Evolutionary conservation across 768 basidiomycete species (phyloP), one percentile per base, ranked within the genome.

Genomic region (Russula sp.): DNA sequence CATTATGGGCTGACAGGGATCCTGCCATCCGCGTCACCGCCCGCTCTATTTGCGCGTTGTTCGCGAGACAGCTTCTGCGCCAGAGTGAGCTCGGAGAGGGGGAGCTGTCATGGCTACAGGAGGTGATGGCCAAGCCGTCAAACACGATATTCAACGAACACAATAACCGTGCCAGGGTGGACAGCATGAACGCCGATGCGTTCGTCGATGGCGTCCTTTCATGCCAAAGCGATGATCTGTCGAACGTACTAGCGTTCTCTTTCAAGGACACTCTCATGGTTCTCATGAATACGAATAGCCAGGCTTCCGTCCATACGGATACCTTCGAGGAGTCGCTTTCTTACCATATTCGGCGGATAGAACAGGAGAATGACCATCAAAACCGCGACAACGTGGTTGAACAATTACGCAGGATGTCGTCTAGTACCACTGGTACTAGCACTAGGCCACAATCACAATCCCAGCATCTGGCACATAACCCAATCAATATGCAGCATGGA

Each of bases 241-340:
- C 54, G 22, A 18, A 16, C 36, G 2, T 5, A 32, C 28, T 51
- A 13, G 42, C 20, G 6, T 18, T 13, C 14, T 14, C 14, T 22
- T 58, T 58, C 44, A 32, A 22, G 2, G 49, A 59, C 3, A 64
- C 63, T 6, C 63, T 64, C 24, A 24, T 11, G 16, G 59, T 59
- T 38, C 51, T 64, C 8, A 59, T 48, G 63, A 38, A 18, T 2
- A 24, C 30, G 34, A 56, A 32, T 34, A 49, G 26, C 49, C 36
- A 24, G 56, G 24, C 22, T 16, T n/a, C 20, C 30, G 9, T 62
- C 34, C 48, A 2, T 5, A 26, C 34, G 11, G 7, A 40, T 22
- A 24, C 22, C 14, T 51, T 57, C 16, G 13, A 34, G 6, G 18
- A 9, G 24, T 10, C 10, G n/a, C 36, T 63, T 34, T 42, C 22